Percentiles rank a stretch among this genome's conserved stretches.
These are phyloP conservation scores for Agaricus subrufescens DNA, from an alignment of 768 basidiomycete genomes.

Conservation along the genomic window DNA sequence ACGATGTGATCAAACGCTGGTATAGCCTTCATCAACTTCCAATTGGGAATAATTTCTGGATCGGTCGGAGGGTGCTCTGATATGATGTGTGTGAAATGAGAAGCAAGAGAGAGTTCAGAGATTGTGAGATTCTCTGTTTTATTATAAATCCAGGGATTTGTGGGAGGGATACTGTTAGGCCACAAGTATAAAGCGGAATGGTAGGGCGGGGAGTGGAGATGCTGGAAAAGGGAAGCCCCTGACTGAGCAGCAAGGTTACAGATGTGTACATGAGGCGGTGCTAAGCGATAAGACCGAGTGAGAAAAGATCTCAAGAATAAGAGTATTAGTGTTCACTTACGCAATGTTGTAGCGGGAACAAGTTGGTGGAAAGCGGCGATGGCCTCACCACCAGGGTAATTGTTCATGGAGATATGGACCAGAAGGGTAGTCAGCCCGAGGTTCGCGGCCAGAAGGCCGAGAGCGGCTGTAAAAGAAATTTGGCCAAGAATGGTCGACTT, in stretches of 20 bases:
- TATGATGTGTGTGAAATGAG: constrained; percentile 59
- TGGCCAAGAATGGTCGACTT: constrained; percentile 45
- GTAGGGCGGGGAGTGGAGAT: constrained; percentile 58
- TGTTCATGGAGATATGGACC: constrained; percentile 56
- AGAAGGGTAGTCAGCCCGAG: constrained; percentile 45
- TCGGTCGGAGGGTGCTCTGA: constrained; percentile 37
- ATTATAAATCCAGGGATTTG: constrained; percentile 61
- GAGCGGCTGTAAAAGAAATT: constrained; percentile 39
- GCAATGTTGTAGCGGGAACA: constrained; percentile 25
- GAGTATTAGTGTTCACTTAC: constrained; percentile 6
- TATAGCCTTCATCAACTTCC: constrained; percentile 41
- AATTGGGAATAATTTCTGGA: constrained; percentile 20
- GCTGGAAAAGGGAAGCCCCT: constrained; percentile 85
- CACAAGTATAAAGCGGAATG: constrained; percentile 16
- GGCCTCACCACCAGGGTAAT: constrained; percentile 90
- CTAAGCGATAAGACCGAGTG: neutral
- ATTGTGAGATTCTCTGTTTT: constrained; percentile 69
- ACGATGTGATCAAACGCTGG: constrained; percentile 32
- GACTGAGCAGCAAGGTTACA: constrained; percentile 85
- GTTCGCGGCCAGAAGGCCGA: constrained; percentile 52
- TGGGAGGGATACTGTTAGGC: constrained; percentile 5
- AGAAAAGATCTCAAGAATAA: neutral
- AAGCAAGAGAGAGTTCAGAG: constrained; percentile 28
- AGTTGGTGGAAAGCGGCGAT: constrained; percentile 55
- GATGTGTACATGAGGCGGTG: constrained; percentile 60